Evolutionary conservation across 768 basidiomycete species (phyloP).

Genomic region (Termitomyces sp.): DNA sequence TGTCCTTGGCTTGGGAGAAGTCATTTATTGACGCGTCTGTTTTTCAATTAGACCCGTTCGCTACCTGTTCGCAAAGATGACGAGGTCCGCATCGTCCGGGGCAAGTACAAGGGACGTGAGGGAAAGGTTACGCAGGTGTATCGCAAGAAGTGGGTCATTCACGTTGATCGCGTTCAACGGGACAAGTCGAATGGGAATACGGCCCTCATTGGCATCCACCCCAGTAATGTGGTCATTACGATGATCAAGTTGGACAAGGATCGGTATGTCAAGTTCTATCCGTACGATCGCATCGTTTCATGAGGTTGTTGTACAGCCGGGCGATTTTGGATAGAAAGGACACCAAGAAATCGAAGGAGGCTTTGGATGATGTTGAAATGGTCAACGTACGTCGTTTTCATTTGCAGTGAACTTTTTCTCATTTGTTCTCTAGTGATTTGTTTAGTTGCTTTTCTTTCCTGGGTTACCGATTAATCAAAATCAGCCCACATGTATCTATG

Average conservation of each 20-base stretch:
- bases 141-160: constrained; percentile 98
- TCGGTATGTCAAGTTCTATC: constrained; percentile 37
- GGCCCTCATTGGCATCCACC: constrained; percentile 91
- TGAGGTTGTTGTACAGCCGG: constrained; percentile 39
- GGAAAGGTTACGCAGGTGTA: constrained; percentile 97
- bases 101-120: constrained; percentile 98
- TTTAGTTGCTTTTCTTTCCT: constrained; percentile 16
- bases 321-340: constrained; percentile 86
- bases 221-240: constrained; percentile 93
- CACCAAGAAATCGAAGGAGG: constrained; percentile 53
- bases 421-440: constrained; percentile 23
- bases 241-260: constrained; percentile 92
- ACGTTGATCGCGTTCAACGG: constrained; percentile 95
- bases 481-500: constrained; percentile 61
- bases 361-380: constrained; percentile 63
- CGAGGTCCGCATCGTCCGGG: constrained; percentile 94
- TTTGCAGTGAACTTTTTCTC: constrained; percentile 1
- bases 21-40: not conserved
- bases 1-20: constrained; percentile 21
- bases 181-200: constrained; percentile 98
- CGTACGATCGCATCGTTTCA: not conserved
- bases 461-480: constrained; percentile 37
- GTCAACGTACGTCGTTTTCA: constrained; percentile 54
- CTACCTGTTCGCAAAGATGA: constrained; percentile 97
- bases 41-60: constrained; percentile 67